These are phyloP conservation scores for Coniochaeta hoffmannii DNA, from an alignment of 2,329 filamentous ascomycete genomes.

Conservation along the genomic window DNA sequence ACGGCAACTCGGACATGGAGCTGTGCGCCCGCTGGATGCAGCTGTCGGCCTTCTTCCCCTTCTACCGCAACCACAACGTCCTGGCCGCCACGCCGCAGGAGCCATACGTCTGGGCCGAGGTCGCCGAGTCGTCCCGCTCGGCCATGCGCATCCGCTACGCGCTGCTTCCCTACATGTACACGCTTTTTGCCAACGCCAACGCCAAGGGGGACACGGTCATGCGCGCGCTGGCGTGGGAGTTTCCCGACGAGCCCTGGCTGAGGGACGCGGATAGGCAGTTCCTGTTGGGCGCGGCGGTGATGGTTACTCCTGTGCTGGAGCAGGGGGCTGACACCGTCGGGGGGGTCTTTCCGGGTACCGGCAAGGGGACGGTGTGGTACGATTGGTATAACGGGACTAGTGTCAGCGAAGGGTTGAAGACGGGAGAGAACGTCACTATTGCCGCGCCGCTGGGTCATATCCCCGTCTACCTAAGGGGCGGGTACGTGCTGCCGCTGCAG, in stretches of 20 bases:
- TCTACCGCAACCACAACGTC: slow-evolving; percentile 70
- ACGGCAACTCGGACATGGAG: slow-evolving; percentile 58
- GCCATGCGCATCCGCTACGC: slow-evolving; percentile 67
- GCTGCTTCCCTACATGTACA: slow-evolving; percentile 70
- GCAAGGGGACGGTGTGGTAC: slow-evolving; percentile 54
- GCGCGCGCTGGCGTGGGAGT: slow-evolving; percentile 68
- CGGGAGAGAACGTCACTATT: slow-evolving; percentile 32
- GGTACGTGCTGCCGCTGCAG: slow-evolving; percentile 59
- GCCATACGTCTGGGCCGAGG: slow-evolving; percentile 61
- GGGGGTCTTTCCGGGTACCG: slow-evolving; percentile 63
- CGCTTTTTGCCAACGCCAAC: slow-evolving; percentile 60
- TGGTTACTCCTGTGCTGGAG: slow-evolving; percentile 61
- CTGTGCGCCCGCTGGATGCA: slow-evolving; percentile 60
- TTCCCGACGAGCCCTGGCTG: slow-evolving; percentile 61
- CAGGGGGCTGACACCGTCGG: slow-evolving; percentile 54
- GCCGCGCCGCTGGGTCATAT: slow-evolving; percentile 56
- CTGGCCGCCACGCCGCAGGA: slow-evolving; percentile 58
- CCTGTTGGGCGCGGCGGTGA: slow-evolving; percentile 56
- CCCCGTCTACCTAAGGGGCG: slow-evolving; percentile 63
- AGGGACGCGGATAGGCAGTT: slow-evolving; percentile 64
- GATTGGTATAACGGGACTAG: slow-evolving; percentile 68
- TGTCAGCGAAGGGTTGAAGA: slow-evolving; percentile 26
- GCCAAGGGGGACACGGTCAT: slow-evolving; percentile 61
- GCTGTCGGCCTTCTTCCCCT: slow-evolving; percentile 62
- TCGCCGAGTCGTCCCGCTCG: slow-evolving; percentile 53